Conservation (phyloP, 257 asterid species). For the Gentiana straminea region DNA sequence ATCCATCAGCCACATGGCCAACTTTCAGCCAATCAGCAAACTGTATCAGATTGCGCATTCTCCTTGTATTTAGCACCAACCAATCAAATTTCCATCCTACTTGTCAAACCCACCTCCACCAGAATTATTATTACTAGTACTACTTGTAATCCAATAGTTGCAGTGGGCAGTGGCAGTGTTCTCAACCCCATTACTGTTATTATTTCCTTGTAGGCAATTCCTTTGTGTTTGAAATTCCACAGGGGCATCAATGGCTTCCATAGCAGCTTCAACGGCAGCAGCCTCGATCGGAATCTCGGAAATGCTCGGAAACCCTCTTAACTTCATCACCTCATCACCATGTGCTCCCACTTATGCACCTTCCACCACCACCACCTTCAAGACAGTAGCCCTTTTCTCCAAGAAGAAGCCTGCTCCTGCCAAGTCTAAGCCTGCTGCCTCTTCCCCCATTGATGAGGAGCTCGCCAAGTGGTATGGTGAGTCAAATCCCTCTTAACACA, state of each 20-base stretch:
- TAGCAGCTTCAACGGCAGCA: conserved; percentile 40
- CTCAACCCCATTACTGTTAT: too few relatives aligned
- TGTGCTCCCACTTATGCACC: conserved; percentile 47
- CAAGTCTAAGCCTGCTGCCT: conserved; percentile 47
- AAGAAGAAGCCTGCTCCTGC: conserved; percentile 59
- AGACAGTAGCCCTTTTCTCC: conserved; percentile 70
- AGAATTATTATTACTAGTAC: conserved; percentile 1
- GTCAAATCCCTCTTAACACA: conserved; percentile 8
- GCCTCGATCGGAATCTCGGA: conserved; percentile 65
- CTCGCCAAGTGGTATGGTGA: conserved; percentile 99
- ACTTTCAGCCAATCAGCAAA: conserved; percentile 27
- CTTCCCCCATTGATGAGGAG: conserved; percentile 57
- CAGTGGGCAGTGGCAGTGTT: too few relatives aligned
- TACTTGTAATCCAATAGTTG: too few relatives aligned
- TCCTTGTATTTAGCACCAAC: conserved; percentile 5
- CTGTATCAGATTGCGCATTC: conserved; percentile 41
- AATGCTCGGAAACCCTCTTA: conserved; percentile 61
- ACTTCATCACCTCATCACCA: conserved; percentile 38
- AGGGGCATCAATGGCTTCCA: conserved; percentile 47
- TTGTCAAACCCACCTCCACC: conserved; percentile 69
- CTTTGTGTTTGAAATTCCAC: conserved; percentile 10
- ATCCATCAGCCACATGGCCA: conserved; percentile 34
- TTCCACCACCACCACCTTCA: conserved; percentile 35
- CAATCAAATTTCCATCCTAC: conserved; percentile 25
- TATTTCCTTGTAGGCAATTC: conserved; percentile 19